Conservation (phyloP, 1,284 basidiomycete genomes). For the Anthracocystis panici-leucophaei region DNA sequence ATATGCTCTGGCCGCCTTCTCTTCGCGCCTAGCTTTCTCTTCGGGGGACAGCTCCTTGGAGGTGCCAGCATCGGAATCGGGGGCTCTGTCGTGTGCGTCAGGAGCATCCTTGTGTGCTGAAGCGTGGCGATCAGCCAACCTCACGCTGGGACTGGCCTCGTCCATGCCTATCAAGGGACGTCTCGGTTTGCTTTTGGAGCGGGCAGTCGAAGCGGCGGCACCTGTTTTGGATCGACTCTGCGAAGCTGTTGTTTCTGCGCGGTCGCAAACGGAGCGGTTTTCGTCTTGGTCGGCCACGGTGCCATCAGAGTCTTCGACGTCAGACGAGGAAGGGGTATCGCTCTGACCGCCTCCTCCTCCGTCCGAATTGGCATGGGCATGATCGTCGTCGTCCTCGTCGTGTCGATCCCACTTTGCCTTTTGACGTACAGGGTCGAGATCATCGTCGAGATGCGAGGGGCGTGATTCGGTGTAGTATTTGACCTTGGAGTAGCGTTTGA, state of each 20-base stretch:
- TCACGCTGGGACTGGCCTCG: slow-evolving; percentile 28
- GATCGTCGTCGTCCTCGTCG: slow-evolving; percentile 43
- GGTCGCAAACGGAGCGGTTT: slow-evolving; percentile 23
- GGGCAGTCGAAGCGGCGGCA: slow-evolving; percentile 8
- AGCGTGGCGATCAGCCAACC: slow-evolving; percentile 30
- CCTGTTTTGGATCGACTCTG: slow-evolving; percentile 27
- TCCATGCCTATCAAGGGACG: slow-evolving; percentile 26
- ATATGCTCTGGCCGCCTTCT: slow-evolving; percentile 46
- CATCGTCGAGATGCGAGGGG: slow-evolving; percentile 27
- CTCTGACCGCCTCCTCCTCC: slow-evolving; percentile 21
- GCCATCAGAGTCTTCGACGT: slow-evolving; percentile 48
- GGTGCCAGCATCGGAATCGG: slow-evolving; percentile 42
- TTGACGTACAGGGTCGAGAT: slow-evolving; percentile 47
- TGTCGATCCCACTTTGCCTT: slow-evolving; percentile 48
- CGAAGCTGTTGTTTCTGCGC: slow-evolving; percentile 33
- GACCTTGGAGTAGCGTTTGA: slow-evolving; percentile 60
- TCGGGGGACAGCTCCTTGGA: slow-evolving; percentile 46
- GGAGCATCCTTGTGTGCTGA: slow-evolving; percentile 18
- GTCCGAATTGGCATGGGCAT: slow-evolving; percentile 19
- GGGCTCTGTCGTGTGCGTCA: slow-evolving; percentile 27
- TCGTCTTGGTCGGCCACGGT: slow-evolving; percentile 45
- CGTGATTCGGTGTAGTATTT: slow-evolving; percentile 57
- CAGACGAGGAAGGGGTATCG: slow-evolving; percentile 47
- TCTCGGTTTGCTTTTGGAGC: slow-evolving; percentile 36
- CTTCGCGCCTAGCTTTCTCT: slow-evolving; percentile 42